Evolutionary conservation across 2,329 filamentous ascomycete genomes (phyloP).

Genomic region (Orbilia oligospora): DNA sequence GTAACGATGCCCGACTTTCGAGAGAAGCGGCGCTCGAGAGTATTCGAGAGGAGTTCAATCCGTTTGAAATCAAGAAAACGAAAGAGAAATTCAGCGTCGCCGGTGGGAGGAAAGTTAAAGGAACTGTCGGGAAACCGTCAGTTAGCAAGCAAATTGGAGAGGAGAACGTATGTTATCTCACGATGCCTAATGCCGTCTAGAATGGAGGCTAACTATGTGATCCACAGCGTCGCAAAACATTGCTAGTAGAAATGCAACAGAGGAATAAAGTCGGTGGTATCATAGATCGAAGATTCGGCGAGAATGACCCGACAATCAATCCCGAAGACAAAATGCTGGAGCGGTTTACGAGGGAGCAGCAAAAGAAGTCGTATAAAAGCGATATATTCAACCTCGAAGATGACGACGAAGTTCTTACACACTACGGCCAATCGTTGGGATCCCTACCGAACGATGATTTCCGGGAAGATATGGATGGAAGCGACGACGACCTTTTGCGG

Average conservation of each 20-base stretch:
- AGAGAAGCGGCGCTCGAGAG: slow-evolving; percentile 82
- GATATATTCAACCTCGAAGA: slow-evolving; percentile 94
- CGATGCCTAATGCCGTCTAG: background rate
- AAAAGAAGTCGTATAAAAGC: slow-evolving; percentile 70
- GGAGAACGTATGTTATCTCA: slow-evolving; percentile 75
- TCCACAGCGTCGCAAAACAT: slow-evolving; percentile 79
- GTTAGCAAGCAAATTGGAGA: slow-evolving; percentile 89
- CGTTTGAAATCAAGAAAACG: slow-evolving; percentile 85
- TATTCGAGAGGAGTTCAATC: slow-evolving; percentile 97
- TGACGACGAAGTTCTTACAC: slow-evolving; percentile 82
- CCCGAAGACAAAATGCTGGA: slow-evolving; percentile 93
- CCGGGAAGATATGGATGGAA: slow-evolving; percentile 78
- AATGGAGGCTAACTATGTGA: slow-evolving; percentile 22
- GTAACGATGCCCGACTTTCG: slow-evolving; percentile 80
- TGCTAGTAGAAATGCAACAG: slow-evolving; percentile 89
- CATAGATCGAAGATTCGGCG: slow-evolving; percentile 92
- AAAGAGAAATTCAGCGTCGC: slow-evolving; percentile 63
- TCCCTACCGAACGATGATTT: slow-evolving; percentile 79
- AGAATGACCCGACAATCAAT: slow-evolving; percentile 93
- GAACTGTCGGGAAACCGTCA: slow-evolving; percentile 75
- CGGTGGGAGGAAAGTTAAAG: slow-evolving; percentile 72
- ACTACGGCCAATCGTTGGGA: slow-evolving; percentile 82
- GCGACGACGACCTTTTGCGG: slow-evolving; percentile 73
- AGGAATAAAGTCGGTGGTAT: slow-evolving; percentile 94
- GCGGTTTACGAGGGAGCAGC: slow-evolving; percentile 89